Evolutionary conservation across 2,329 filamentous ascomycete genomes (phyloP), one percentile per base, ranked within the genome.

Genomic region (Penicillium brevicompactum): DNA sequence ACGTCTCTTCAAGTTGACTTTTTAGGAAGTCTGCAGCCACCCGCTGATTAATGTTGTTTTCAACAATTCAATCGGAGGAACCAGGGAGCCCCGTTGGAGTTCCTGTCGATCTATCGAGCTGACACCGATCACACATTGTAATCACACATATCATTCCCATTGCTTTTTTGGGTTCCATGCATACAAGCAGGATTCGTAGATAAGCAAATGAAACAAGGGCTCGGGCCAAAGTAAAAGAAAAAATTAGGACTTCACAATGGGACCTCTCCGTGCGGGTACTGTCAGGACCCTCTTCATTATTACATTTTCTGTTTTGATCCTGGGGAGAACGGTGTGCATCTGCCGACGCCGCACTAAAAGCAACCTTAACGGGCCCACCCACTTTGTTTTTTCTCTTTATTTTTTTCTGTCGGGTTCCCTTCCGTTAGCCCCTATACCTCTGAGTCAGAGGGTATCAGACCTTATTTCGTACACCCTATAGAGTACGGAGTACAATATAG

Each of bases 21-120:
- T 61, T 63, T 53, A 16, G 54, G 55, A 51, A 27, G 27, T 42
- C 58, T 59, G 61, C 78, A 59, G 78, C 82, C 32, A 83, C 82
- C 44, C 79, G 80, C 18, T n/a, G 41, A 48, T 53, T 34, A 48
- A 79, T 83, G 24, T 60, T 65, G 30, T 69, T 70, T 57, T 67
- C 82, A 14, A 72, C 82, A 47, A 70, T 84, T 79, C 81, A 62
- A 83, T 81, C 51, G 82, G 34, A 40, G 34, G 32, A 18, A 46
- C 31, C 32, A 27, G 37, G 38, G 44, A 54, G 51, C 14, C 30
- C 18, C 40, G n/a, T 42, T 32, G 31, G 51, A 18, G 46, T 40
- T 41, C 46, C 51, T 53, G 46, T 16, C 40, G 31, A 53, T 50
- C 46, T 53, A 43, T 43, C n/a, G 21, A 44, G 34, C 13, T 38